phyloP scores from a whole-genome alignment of 2,329 filamentous ascomycete species.

The Juglanconis oblonga region DNA sequence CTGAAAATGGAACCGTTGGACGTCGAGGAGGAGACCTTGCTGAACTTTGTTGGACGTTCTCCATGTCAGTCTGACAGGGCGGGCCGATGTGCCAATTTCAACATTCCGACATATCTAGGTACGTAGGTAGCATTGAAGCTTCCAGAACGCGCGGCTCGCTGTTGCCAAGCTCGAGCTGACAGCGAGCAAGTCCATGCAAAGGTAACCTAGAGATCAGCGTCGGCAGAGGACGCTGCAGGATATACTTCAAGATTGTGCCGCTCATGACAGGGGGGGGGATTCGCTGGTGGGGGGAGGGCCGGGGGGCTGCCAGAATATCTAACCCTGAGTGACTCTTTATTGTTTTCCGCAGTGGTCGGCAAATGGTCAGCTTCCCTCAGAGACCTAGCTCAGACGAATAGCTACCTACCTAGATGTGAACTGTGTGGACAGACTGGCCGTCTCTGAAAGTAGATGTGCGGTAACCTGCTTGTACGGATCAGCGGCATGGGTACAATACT shows the following conservation, averaged over 20 bases:
- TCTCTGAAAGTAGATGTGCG: background rate
- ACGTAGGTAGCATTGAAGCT: background rate
- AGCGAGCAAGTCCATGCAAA: background rate
- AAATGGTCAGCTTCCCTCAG: slow-evolving; percentile 1
- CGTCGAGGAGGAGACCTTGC: too few species aligned
- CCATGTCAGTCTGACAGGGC: too few species aligned
- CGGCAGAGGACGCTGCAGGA: background rate
- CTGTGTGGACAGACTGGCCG: background rate
- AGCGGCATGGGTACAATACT: background rate
- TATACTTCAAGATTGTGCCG: background rate
- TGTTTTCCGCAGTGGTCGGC: background rate
- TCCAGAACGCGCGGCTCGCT: slow-evolving; percentile 7
- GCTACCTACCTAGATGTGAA: background rate
- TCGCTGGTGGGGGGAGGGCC: background rate
- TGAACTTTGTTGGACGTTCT: too few species aligned
- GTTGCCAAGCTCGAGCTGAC: background rate
- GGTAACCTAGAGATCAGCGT: background rate
- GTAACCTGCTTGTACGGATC: slow-evolving; percentile 1
- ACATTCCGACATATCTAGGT: background rate
- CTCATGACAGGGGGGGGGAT: too few species aligned
- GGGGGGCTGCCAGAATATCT: background rate
- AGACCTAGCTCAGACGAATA: slow-evolving; percentile 5
- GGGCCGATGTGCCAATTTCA: background rate
- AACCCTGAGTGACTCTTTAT: background rate
- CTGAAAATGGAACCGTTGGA: too few species aligned